A percentile compares a stretch with the other conserved stretches of the same genome.
Conservation (phyloP, 768 basidiomycete genomes). For the Daedaleopsis nitida region DNA sequence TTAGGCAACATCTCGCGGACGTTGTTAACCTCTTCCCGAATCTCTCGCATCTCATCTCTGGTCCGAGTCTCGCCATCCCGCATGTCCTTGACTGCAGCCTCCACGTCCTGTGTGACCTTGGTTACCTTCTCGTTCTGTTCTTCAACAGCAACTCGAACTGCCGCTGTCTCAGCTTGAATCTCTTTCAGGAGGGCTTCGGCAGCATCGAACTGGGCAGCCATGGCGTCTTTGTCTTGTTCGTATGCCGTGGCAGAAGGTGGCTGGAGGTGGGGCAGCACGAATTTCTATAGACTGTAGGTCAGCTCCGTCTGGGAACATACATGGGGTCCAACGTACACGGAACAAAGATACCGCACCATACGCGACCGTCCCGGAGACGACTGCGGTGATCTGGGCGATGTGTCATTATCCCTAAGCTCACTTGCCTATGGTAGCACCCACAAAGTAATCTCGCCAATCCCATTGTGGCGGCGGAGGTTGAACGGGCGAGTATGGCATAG, state of each 20-base stretch:
- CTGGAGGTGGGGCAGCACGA: constrained; percentile 84
- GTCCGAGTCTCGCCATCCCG: constrained; percentile 76
- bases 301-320: background rate
- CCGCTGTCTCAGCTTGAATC: constrained; percentile 74
- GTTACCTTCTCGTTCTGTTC: constrained; percentile 76
- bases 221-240: constrained; percentile 81
- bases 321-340: constrained; percentile 47
- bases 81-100: constrained; percentile 72
- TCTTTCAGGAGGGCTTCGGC: constrained; percentile 80
- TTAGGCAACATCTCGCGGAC: constrained; percentile 92
- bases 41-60: constrained; percentile 86
- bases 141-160: constrained; percentile 72
- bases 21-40: constrained; percentile 87
- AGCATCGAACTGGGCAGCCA: constrained; percentile 88
- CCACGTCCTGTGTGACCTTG: constrained; percentile 70
- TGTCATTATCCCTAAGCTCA: constrained; percentile 28
- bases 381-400: constrained; percentile 76
- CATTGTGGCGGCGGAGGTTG: constrained; percentile 55
- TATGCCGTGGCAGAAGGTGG: constrained; percentile 90
- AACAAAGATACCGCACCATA: constrained; percentile 83
- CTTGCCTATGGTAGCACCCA: constrained; percentile 41
- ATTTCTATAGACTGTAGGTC: constrained; percentile 63
- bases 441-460: constrained; percentile 99
- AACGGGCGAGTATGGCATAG: constrained; percentile 38
- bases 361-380: constrained; percentile 82